Percentiles rank a stretch among this genome's conserved stretches.
These are phyloP conservation scores for Hirschfeldia incana DNA, from an alignment of 345 rosid species.

Conservation along the genomic window DNA sequence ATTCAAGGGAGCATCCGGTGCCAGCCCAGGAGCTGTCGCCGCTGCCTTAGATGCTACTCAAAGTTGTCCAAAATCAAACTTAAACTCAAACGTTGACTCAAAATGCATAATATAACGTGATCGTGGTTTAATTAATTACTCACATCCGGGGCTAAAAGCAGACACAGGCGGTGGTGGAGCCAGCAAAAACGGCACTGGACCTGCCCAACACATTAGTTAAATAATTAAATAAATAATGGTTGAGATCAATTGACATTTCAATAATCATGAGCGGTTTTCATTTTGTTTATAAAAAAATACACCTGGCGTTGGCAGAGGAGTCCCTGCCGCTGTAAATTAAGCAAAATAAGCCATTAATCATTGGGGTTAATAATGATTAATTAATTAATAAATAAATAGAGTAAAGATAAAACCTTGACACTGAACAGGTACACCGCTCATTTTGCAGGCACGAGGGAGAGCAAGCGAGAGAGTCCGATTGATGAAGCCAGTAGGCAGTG, in stretches of 20 bases:
- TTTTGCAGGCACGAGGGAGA: slow-evolving; percentile 72
- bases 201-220: slow-evolving; percentile 41
- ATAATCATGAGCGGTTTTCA: background rate
- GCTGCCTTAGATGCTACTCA: slow-evolving; percentile 36
- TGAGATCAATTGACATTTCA: background rate
- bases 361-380: background rate
- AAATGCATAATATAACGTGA: background rate
- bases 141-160: slow-evolving; percentile 62
- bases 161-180: slow-evolving; percentile 53
- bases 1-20: slow-evolving; percentile 3
- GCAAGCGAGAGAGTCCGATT: slow-evolving; percentile 61
- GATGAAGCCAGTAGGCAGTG: slow-evolving; percentile 55
- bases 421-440: slow-evolving; percentile 59
- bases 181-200: slow-evolving; percentile 62
- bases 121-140: background rate
- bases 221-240: background rate
- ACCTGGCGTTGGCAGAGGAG: slow-evolving; percentile 90
- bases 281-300: background rate
- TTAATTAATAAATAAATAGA: background rate
- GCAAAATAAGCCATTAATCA: background rate
- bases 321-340: slow-evolving; percentile 62
- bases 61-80: background rate
- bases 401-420: slow-evolving; percentile 60
- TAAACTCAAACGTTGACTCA: background rate
- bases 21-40: slow-evolving; percentile 3